Evolutionary conservation across 2,329 filamentous ascomycete genomes (phyloP), one percentile per base, ranked within the genome.

Genomic region (Sclerotinia spermophila): DNA sequence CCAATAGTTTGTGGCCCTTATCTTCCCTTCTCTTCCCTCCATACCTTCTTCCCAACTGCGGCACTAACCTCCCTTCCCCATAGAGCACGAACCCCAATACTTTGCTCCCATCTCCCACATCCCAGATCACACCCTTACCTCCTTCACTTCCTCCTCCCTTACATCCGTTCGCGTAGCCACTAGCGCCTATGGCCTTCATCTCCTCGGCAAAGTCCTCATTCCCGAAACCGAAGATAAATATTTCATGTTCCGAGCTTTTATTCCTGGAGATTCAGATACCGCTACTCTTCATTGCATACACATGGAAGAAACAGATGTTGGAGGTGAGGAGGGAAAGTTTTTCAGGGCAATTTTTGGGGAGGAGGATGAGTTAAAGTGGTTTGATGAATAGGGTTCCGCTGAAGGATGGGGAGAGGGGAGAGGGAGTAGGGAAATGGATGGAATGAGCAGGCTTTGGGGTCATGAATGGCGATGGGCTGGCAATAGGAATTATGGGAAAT

Each of bases 81-180:
- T 58, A 85, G 85, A 87, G 75, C 86, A 87, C 73, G 85, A 87
- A 73, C 82, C 82, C 13, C 82, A 85, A 72, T 86, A 86, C 78
- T 87, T 87, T 80, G 82, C 82, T n/a, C 82, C 84, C 2, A 84
- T 84, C 44, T 51, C 71, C 10, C 67, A 76, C 42, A 68, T 79
- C 44, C 74, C 76, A 24, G 72, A 79, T 53, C 65, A 76, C 7
- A 73, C 78, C 69, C 74, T 79, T 44, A 78, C 77, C 53, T 76
- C 69, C 53, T 79, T 79, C 72, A 74, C 75, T 13, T 75, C 78
- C 27, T 77, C 81, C 58, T 81, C 86, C 78, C 78, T 86, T 19
- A 79, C 80, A 33, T 73, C 78, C 58, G 84, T 86, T 33, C 82
- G 84, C 68, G 80, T 84, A 13, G 84, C 81, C 60, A 73, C 76